phyloP scores from a whole-genome alignment of 331 rosid genomes.

The Pyracantha coccinea region DNA sequence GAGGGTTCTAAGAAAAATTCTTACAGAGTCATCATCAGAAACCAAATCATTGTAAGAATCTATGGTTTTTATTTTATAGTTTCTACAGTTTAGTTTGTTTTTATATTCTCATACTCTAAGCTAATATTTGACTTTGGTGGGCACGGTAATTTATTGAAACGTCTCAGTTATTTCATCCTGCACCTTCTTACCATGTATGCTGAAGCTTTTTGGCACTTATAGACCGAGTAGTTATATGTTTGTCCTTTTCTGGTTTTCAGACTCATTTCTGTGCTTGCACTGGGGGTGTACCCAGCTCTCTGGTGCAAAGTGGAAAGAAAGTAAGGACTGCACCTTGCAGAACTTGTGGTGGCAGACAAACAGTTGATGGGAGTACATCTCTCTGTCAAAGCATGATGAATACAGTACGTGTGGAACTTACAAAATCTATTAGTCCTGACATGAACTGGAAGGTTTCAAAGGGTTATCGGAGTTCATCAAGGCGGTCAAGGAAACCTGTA shows the following conservation, averaged over 20 bases:
- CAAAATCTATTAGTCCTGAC: conserved; percentile 17
- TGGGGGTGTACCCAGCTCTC: conserved; percentile 10
- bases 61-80: neutral
- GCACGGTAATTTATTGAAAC: neutral
- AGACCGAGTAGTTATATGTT: neutral
- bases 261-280: conserved; percentile 17
- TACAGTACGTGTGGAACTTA: conserved; percentile 16
- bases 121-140: no score
- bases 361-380: conserved; percentile 21
- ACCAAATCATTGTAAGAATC: neutral
- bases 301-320: conserved; percentile 10
- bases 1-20: neutral
- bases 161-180: neutral
- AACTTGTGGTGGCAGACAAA: conserved; percentile 7
- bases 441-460: conserved; percentile 26
- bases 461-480: conserved; percentile 20
- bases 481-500: conserved; percentile 25
- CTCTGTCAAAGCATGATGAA: conserved; percentile 19
- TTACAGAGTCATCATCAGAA: neutral
- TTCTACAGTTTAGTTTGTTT: neutral
- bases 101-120: neutral
- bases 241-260: conserved; percentile 3
- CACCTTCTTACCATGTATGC: neutral
- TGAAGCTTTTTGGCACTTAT: neutral
- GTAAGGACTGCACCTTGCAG: conserved; percentile 4